Conservation (phyloP, 805 yeast species). For the Schizosaccharomyces osmophilus region DNA sequence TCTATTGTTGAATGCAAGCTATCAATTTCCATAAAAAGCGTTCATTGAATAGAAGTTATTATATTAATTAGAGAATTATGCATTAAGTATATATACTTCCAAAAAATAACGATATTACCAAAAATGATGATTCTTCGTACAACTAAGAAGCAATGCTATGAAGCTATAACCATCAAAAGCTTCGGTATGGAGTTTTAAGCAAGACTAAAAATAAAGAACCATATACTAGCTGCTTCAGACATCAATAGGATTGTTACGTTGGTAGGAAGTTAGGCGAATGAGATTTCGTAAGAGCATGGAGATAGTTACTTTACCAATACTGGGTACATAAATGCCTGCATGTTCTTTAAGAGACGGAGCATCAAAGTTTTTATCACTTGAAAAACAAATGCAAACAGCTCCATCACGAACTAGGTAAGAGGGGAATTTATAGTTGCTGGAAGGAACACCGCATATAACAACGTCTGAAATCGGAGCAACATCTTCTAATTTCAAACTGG, state of each 20-base stretch:
- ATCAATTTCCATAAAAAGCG: too few relatives aligned
- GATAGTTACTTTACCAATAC: slow-evolving; percentile 88
- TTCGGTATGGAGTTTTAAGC: background rate
- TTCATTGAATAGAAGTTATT: too few relatives aligned
- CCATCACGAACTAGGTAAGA: slow-evolving; percentile 60
- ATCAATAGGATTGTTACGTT: background rate
- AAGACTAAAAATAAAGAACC: background rate
- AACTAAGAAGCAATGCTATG: too few relatives aligned
- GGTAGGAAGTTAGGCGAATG: slow-evolving; percentile 27
- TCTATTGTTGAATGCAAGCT: too few relatives aligned
- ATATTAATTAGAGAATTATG: too few relatives aligned
- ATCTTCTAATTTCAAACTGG: slow-evolving; percentile 28
- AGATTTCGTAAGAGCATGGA: slow-evolving; percentile 81
- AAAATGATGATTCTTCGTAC: too few relatives aligned
- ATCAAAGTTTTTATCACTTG: slow-evolving; percentile 31
- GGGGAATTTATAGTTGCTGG: slow-evolving; percentile 63
- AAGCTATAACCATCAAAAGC: background rate
- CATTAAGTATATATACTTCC: too few relatives aligned
- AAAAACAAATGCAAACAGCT: slow-evolving; percentile 53
- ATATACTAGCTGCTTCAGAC: background rate
- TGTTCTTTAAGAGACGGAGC: slow-evolving; percentile 50
- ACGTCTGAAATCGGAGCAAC: slow-evolving; percentile 64
- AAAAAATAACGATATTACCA: too few relatives aligned
- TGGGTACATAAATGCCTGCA: slow-evolving; percentile 84
- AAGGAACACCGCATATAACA: slow-evolving; percentile 87